Percentiles rank a stretch among this genome's conserved stretches.
Evolutionary conservation across 106 monocot species (phyloP).

Genomic region (Acorus gramineus): DNA sequence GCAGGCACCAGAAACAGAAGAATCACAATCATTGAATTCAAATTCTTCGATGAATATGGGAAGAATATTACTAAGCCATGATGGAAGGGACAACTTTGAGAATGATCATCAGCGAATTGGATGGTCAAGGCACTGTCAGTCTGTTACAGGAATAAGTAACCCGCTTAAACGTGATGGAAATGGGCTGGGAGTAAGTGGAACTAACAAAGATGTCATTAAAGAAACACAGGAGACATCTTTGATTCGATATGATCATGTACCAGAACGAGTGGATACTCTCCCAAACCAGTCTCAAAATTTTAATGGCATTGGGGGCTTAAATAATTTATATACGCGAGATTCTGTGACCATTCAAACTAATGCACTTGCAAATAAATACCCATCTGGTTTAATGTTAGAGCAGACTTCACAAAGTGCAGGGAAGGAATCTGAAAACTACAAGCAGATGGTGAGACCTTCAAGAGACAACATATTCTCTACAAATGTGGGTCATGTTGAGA

Average conservation of each 20-base stretch:
- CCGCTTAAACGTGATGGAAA: slow-evolving; percentile 10
- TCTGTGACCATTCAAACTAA: slow-evolving; percentile 15
- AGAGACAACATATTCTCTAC: slow-evolving; percentile 23
- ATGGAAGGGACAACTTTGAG: slow-evolving; percentile 11
- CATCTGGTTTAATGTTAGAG: slow-evolving; percentile 16
- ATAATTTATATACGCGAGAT: slow-evolving; percentile 13
- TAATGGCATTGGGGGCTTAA: slow-evolving; percentile 4
- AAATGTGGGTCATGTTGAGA: slow-evolving; percentile 20
- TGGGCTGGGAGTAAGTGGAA: slow-evolving; percentile 7
- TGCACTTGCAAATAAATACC: slow-evolving; percentile 7
- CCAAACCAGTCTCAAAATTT: slow-evolving; percentile 12
- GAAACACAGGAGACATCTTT: slow-evolving; percentile 15
- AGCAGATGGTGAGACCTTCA: slow-evolving; percentile 9
- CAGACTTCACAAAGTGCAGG: slow-evolving; percentile 9
- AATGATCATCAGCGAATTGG: slow-evolving; percentile 20
- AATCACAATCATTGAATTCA: slow-evolving; percentile 21
- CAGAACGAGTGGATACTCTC: slow-evolving; percentile 10
- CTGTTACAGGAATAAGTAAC: slow-evolving; percentile 18
- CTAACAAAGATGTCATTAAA: slow-evolving; percentile 19
- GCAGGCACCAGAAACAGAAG: slow-evolving; percentile 14
- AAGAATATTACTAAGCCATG: slow-evolving; percentile 10
- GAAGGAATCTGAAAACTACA: slow-evolving; percentile 26
- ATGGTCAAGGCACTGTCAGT: slow-evolving; percentile 20
- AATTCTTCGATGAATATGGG: slow-evolving; percentile 10
- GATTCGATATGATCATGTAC: slow-evolving; percentile 11